Evolutionary conservation across 306 rosid species (phyloP).

Genomic region (Sicyos baderoa): DNA sequence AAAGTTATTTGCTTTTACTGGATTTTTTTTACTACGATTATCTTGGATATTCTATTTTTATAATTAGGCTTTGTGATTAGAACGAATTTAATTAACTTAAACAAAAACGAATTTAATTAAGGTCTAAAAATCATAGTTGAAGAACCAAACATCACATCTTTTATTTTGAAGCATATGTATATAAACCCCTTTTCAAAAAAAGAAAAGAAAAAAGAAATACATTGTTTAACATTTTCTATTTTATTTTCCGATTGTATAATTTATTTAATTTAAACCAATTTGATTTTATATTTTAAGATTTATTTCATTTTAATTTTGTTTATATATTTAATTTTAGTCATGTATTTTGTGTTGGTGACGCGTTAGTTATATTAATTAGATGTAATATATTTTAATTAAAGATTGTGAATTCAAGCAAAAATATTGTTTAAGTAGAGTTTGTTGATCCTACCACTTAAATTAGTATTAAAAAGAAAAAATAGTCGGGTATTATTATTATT

Average conservation of each 20-base stretch:
- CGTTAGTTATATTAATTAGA: no score
- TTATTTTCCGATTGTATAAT: not conserved
- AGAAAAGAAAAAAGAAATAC: not conserved
- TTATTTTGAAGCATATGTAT: not conserved
- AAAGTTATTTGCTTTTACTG: not conserved
- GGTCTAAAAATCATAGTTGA: not conserved
- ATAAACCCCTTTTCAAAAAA: not conserved
- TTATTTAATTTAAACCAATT: no score
- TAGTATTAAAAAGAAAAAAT: no score
- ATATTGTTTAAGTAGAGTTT: no score
- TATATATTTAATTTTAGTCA: no score
- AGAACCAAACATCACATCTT: slow-evolving; percentile 3
- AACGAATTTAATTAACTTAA: not conserved
- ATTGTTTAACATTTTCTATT: not conserved
- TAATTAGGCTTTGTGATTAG: not conserved
- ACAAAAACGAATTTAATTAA: not conserved
- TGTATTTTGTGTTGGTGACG: no score
- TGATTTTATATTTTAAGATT: no score
- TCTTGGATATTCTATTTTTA: not conserved
- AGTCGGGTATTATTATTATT: no score
- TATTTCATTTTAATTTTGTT: no score
- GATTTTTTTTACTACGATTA: not conserved
- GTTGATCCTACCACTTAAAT: no score
- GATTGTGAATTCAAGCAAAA: no score
- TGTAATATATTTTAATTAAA: no score